A percentile compares a stretch with the other conserved stretches of the same genome.
Evolutionary conservation across 306 rosid genomes (phyloP).

Genomic region (Prosopis cineraria): DNA sequence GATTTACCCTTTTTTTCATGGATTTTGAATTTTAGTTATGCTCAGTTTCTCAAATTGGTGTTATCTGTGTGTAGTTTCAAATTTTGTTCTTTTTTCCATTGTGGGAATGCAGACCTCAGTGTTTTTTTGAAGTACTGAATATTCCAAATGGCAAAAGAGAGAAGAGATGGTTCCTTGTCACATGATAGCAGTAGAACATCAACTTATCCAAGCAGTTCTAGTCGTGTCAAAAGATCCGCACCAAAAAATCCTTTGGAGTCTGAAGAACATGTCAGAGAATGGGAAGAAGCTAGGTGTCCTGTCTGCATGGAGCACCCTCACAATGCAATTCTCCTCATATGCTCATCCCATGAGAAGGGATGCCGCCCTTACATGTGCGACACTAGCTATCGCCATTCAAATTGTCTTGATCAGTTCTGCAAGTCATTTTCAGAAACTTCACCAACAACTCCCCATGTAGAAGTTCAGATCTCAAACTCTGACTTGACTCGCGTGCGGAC

Average conservation of each 20-base stretch:
- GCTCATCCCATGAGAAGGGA: constrained; percentile 89
- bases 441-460: constrained; percentile 39
- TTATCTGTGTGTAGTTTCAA: constrained; percentile 37
- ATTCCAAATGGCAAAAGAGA: constrained; percentile 85
- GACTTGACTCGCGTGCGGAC: constrained; percentile 37
- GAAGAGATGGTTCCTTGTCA: constrained; percentile 84
- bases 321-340: constrained; percentile 89
- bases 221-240: constrained; percentile 45
- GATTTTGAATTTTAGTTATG: constrained; percentile 11
- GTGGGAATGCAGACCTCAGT: constrained; percentile 33
- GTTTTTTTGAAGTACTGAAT: constrained; percentile 25
- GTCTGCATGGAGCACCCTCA: constrained; percentile 99
- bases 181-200: constrained; percentile 73
- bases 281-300: constrained; percentile 98
- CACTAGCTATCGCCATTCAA: constrained; percentile 98
- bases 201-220: constrained; percentile 82
- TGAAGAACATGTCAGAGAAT: constrained; percentile 68
- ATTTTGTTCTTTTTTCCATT: constrained; percentile 18
- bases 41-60: constrained; percentile 27
- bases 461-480: constrained; percentile 39
- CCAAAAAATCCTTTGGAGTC: constrained; percentile 55
- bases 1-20: not conserved
- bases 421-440: constrained; percentile 67
- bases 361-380: constrained; percentile 99
- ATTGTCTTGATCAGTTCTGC: constrained; percentile 94